Base-by-base conservation (phyloP, 495 filamentous ascomycete genomes). In the Monascus purpureus region DNA sequence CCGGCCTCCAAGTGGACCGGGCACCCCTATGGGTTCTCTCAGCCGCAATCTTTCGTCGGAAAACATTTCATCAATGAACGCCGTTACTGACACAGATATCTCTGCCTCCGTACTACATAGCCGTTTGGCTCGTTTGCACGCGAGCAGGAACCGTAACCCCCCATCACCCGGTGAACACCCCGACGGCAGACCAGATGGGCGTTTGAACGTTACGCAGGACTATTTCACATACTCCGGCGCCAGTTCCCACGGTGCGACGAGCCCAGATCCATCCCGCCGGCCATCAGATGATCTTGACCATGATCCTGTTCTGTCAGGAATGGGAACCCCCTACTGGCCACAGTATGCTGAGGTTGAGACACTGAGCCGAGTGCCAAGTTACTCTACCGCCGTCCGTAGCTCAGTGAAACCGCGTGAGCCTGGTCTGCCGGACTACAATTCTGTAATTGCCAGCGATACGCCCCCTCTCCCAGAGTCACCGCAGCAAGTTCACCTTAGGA, bases 21-120 rank as follows among this genome's bases (percentile, higher is more conserved):
- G 68, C 40, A 93, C 83, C 1, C 90, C 90, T 0, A 74, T 82
- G 35, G 75, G 72, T 37, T 61, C 62, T 14, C 76, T 81, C 18
- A 93, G 85, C 23, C 73, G 80, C 22, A 72, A 73, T 15, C 73
- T 77, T 16, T 95, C 88, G 4, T 40, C 65, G 3, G 88, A 97
- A 39, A 85, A 93, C 41, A 60, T 93, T 28, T 59, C 71, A 11
- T 73, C 71, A 1, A 57, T 76, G 53, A 66, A 71, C 23, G 65
- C 80, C 1, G 57, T 64, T 25, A 59, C 77, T 4, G 69, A 68
- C 22, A 59, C 52, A 18, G 49, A 63, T 28, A 55, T 67, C 12
- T 57, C 53, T 3, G 63, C 63, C 1, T 74, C 70, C 4, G 74
- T 67, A 8, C 56, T 86, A 27, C 72, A 77, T 25, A 67, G 58